Conservation (phyloP, 2,329 filamentous ascomycete genomes). For the Amauroascus verrucosus region DNA sequence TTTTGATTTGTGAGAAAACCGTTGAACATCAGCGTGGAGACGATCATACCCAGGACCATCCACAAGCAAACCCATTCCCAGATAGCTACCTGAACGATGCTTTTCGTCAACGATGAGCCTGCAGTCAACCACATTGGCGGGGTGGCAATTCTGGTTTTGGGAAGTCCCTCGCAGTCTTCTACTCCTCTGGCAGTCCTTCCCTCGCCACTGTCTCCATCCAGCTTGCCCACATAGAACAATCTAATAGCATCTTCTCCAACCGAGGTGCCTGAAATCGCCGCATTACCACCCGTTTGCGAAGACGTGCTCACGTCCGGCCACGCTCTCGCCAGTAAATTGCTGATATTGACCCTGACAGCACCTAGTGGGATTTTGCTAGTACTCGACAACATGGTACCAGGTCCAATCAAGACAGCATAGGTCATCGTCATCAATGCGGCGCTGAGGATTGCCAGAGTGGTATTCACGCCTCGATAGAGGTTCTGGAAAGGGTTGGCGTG, state of each 20-base stretch:
- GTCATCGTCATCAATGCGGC: constrained; percentile 9
- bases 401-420: constrained; percentile 9
- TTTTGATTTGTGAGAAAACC: constrained; percentile 5
- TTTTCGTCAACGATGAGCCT: constrained; percentile 12
- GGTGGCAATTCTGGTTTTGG: constrained; percentile 2
- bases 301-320: constrained; percentile 9
- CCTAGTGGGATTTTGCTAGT: constrained; percentile 10
- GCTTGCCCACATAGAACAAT: constrained; percentile 9
- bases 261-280: background rate
- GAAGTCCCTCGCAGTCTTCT: constrained; percentile 7
- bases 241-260: constrained; percentile 4
- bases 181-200: constrained; percentile 7
- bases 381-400: constrained; percentile 9
- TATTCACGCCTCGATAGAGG: constrained; percentile 4
- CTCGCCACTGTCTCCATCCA: background rate
- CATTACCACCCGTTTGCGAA: background rate
- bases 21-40: constrained; percentile 10
- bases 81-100: constrained; percentile 9
- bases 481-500: background rate
- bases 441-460: constrained; percentile 6
- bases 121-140: constrained; percentile 10
- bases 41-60: constrained; percentile 11
- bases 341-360: constrained; percentile 2
- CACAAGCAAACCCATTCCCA: constrained; percentile 13
- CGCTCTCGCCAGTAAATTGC: constrained; percentile 2